Conservation (phyloP, 345 rosid genomes). For the Crucihimalaya himalaica region DNA sequence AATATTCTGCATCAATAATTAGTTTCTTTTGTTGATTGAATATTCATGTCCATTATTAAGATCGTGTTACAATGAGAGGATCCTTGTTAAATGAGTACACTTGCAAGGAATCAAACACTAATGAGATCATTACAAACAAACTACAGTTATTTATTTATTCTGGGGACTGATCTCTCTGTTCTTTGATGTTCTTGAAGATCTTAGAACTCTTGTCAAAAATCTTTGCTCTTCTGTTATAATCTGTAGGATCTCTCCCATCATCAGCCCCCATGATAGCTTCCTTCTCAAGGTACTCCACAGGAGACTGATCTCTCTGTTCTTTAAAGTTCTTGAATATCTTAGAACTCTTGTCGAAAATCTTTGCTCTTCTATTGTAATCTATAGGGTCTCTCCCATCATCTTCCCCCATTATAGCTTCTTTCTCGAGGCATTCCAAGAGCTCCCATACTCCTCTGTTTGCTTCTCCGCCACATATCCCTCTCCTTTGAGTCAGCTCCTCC, state of each 20-base stretch:
- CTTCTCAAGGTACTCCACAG: conserved; percentile 65
- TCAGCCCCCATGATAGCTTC: conserved; percentile 92
- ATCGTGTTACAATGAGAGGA: conserved; percentile 24
- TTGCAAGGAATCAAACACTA: conserved; percentile 10
- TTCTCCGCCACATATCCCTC: conserved; percentile 51
- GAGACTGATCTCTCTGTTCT: conserved; percentile 38
- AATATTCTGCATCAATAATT: not conserved
- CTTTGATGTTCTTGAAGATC: conserved; percentile 66
- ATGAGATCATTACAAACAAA: conserved; percentile 6
- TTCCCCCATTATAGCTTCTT: conserved; percentile 87
- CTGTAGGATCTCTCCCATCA: conserved; percentile 64
- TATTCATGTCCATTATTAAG: too few relatives aligned
- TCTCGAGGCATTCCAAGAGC: conserved; percentile 70
- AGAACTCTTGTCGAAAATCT: conserved; percentile 71
- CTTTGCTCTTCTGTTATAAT: conserved; percentile 77
- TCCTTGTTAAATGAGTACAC: not conserved
- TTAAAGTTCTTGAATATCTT: conserved; percentile 63
- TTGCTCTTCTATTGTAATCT: conserved; percentile 82
- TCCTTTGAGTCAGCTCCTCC: conserved; percentile 48
- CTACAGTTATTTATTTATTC: not conserved
- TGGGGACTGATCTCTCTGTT: conserved; percentile 30
- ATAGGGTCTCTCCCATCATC: conserved; percentile 68
- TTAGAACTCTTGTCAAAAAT: conserved; percentile 66
- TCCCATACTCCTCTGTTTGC: conserved; percentile 49
- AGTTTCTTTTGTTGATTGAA: not conserved